Percentiles rank a stretch among this genome's conserved stretches.
Conservation (phyloP, 208 protist genomes). For the Balamuthia mandrillaris region DNA sequence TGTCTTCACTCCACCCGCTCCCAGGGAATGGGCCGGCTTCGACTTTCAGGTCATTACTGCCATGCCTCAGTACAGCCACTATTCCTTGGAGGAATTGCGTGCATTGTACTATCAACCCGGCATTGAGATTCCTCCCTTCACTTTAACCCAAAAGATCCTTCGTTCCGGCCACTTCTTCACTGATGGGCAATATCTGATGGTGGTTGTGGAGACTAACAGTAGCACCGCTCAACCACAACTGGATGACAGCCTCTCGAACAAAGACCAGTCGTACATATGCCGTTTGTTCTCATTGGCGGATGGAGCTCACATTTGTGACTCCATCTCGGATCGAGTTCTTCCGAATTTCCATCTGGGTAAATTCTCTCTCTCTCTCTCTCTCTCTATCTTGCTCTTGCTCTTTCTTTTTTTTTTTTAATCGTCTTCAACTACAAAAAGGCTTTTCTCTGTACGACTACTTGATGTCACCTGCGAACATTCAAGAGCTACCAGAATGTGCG, state of each 20-base stretch:
- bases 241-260: too few relatives aligned
- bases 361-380: background rate
- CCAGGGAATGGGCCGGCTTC: constrained; percentile 27
- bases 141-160: background rate
- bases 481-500: background rate
- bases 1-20: background rate
- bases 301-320: constrained; percentile 16
- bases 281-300: constrained; percentile 31
- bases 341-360: background rate
- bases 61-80: constrained; percentile 3
- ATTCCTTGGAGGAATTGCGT: constrained; percentile 32
- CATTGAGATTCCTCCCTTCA: constrained; percentile 4
- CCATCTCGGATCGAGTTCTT: background rate
- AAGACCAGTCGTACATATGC: background rate
- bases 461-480: background rate
- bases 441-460: background rate
- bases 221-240: too few relatives aligned
- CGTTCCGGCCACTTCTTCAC: background rate
- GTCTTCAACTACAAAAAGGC: background rate
- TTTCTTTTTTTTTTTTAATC: background rate
- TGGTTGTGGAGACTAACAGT: too few relatives aligned
- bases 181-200: background rate
- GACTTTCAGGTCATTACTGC: constrained; percentile 10
- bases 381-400: background rate
- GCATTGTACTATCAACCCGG: background rate